Base-by-base conservation (phyloP, 768 basidiomycete genomes). In the Holtermannia corniformis region DNA sequence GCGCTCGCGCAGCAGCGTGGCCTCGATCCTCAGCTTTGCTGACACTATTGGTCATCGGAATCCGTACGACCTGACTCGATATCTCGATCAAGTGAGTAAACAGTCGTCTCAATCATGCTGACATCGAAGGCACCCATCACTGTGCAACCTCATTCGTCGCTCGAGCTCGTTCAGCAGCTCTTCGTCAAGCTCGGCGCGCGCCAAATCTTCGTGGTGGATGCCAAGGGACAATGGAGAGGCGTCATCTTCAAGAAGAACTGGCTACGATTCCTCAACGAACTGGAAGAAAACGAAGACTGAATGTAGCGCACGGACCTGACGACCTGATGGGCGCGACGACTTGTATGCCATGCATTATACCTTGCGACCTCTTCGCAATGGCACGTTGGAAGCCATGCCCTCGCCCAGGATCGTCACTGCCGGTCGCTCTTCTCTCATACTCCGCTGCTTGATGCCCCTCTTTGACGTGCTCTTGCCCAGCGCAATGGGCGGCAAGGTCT, bases 201-300 rank as follows among this genome's bases (percentile, higher is more conserved):
- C 59, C 91, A 93, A 63, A 81, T 97, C 20, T 77, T 96, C 23
- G 81, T 95, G 4, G 84, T 81, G 1, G 87, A 95, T 67, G 74
- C 79, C 1, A 82, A 88, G 48, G 92, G 92, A 4, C 73, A 82
- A 43, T 97, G 91, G 65, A 82, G 86, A 63, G 95, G 95, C 5
- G 78, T 92, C 10, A 86, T 99, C 51, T 85, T 90, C 70, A 96
- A 96, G 78, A 92, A 93, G 74, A 81, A 80, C 0, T 99, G 91
- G 90, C 79, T 97, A 23, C 84, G 80, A 5, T 93, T 93, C 74
- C 75, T 96, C 32, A 81, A 77, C 47, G 81, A 84, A 62, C 73
- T 92, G n/a, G 70, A 70, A 23, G 59, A 58, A 19, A 22, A 52
- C 28, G 28, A 5, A 12, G 48, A 37, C 23, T 49, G 48, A 49